Percentiles rank a stretch among this genome's conserved stretches.
Conservation (phyloP, 2,329 filamentous ascomycete species). For the Aquanectria penicillioides region DNA sequence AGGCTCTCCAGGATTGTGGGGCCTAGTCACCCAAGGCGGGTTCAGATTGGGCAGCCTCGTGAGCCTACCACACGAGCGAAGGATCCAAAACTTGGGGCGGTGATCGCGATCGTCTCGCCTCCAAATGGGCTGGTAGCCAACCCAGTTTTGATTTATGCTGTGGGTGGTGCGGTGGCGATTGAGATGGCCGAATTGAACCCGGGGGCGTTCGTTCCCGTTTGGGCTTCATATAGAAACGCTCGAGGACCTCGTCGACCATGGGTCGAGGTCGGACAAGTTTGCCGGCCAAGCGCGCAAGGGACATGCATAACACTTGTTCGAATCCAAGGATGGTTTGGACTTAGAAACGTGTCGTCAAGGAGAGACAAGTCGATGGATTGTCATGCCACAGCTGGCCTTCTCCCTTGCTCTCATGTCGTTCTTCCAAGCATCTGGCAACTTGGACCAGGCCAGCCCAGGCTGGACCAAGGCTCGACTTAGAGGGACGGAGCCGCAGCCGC, state of each 20-base stretch:
- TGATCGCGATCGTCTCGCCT: constrained; percentile 9
- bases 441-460: neutral
- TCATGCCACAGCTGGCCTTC: constrained; percentile 7
- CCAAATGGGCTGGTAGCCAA: neutral
- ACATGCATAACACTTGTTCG: too few relatives aligned
- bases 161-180: neutral
- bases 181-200: neutral
- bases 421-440: neutral
- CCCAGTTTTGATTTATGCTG: too few relatives aligned
- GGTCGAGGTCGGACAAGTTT: too few relatives aligned
- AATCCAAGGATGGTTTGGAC: too few relatives aligned
- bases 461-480: constrained; percentile 9
- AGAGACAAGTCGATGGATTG: neutral
- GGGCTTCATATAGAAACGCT: neutral
- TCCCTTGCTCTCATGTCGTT: constrained; percentile 3
- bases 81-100: neutral
- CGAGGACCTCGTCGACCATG: too few relatives aligned
- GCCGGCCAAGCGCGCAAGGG: too few relatives aligned
- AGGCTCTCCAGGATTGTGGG: constrained; percentile 7
- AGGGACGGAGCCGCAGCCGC: constrained; percentile 30
- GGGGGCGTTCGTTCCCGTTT: too few relatives aligned
- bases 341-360: neutral
- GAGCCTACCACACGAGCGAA: constrained; percentile 1
- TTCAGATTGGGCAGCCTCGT: constrained; percentile 19
- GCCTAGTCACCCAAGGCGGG: neutral